These are phyloP conservation scores for Candida smagusa DNA, from an alignment of 1,139 yeast genomes.

Conservation along the genomic window DNA sequence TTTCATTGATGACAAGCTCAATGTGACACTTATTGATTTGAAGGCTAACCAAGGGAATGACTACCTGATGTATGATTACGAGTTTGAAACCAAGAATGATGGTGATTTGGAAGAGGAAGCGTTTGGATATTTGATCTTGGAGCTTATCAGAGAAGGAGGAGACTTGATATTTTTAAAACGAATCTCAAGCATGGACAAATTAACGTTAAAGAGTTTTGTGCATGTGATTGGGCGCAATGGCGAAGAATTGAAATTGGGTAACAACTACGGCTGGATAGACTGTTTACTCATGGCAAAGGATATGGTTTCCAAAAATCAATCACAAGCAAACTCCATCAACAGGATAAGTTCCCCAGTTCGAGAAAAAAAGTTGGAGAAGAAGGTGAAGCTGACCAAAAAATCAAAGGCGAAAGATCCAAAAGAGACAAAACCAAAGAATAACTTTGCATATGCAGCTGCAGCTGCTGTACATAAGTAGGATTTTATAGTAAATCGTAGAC, in stretches of 20 bases:
- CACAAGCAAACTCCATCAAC: conserved; percentile 20
- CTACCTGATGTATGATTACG: conserved; percentile 77
- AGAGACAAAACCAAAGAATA: conserved; percentile 14
- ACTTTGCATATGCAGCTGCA: conserved; percentile 48
- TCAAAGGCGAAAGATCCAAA: conserved; percentile 3
- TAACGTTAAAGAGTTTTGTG: conserved; percentile 27
- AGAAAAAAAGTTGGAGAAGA: neutral
- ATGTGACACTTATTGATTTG: conserved; percentile 43
- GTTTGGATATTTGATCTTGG: conserved; percentile 63
- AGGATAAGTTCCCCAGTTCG: conserved; percentile 17
- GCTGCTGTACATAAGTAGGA: conserved; percentile 34
- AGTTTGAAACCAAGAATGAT: conserved; percentile 47
- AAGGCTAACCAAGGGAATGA: conserved; percentile 54
- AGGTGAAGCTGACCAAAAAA: conserved; percentile 3
- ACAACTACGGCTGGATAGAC: conserved; percentile 45
- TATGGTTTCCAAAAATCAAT: conserved; percentile 22
- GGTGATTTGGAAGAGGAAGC: conserved; percentile 19
- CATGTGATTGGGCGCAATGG: conserved; percentile 37
- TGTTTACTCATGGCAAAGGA: conserved; percentile 44
- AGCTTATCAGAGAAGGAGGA: conserved; percentile 53
- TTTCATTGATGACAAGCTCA: conserved; percentile 34
- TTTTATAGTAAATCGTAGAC: neutral
- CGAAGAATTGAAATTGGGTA: conserved; percentile 33
- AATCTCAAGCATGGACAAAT: conserved; percentile 22
- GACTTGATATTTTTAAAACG: conserved; percentile 58